phyloP scores from a whole-genome alignment of 2,329 filamentous ascomycete species.

The Hyphodiscus sp. region DNA sequence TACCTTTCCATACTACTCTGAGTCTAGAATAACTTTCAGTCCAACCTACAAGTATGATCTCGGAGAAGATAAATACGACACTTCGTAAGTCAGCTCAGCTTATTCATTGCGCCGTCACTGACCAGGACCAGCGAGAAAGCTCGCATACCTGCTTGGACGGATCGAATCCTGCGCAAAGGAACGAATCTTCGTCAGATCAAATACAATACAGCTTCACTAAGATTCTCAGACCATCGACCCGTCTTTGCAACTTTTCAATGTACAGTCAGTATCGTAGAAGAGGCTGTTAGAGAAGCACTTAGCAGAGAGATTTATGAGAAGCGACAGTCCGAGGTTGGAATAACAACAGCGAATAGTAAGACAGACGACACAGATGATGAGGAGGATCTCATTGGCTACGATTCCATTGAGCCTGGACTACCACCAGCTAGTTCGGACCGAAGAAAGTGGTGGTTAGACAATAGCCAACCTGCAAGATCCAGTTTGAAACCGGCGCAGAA shows the following conservation, averaged over 20 bases:
- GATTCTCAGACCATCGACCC: conserved; percentile 93
- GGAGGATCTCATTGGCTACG: conserved; percentile 75
- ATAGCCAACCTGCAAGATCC: conserved; percentile 69
- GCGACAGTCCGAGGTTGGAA: conserved; percentile 60
- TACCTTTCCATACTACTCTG: conserved; percentile 86
- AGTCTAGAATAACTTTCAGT: conserved; percentile 78
- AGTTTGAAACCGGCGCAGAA: conserved; percentile 59
- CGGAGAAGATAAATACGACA: conserved; percentile 83
- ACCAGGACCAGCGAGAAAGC: conserved; percentile 67
- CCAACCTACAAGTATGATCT: conserved; percentile 97
- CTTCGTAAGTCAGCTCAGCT: conserved; percentile 53
- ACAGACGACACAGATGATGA: conserved; percentile 67
- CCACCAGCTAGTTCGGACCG: conserved; percentile 61
- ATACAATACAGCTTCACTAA: conserved; percentile 76
- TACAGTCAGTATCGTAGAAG: conserved; percentile 73
- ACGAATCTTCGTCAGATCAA: conserved; percentile 72
- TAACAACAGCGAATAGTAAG: conserved; percentile 50
- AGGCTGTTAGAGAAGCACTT: conserved; percentile 63
- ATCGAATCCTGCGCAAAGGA: conserved; percentile 85
- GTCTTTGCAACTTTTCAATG: conserved; percentile 89
- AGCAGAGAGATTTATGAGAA: conserved; percentile 67
- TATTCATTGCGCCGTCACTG: conserved; percentile 16
- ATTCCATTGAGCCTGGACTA: conserved; percentile 73
- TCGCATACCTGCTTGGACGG: conserved; percentile 94
- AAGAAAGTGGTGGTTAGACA: conserved; percentile 66